Evolutionary conservation across 345 rosid genomes (phyloP).

Genomic region (Schrenkiella parvula): DNA sequence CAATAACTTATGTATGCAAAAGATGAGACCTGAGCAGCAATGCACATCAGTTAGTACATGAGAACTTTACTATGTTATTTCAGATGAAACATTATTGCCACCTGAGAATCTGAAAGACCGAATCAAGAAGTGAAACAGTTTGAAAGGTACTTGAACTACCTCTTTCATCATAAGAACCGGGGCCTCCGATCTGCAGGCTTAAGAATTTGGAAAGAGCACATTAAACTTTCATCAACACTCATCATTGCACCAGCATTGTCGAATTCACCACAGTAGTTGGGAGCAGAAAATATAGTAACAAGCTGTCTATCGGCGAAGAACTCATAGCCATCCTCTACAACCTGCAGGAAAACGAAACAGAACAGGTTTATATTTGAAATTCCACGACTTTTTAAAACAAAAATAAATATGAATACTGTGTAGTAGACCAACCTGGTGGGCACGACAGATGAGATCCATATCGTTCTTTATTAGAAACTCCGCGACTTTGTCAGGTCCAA

Average conservation of each 20-base stretch:
- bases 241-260: constrained; percentile 97
- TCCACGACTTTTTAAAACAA: neutral
- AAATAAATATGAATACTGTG: neutral
- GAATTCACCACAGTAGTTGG: constrained; percentile 95
- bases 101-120: neutral
- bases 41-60: neutral
- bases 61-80: neutral
- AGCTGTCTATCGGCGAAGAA: constrained; percentile 90
- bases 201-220: constrained; percentile 96
- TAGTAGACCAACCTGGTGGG: constrained; percentile 66
- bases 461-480: constrained; percentile 75
- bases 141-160: constrained; percentile 27
- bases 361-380: neutral
- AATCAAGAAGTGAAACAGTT: neutral
- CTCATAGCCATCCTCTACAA: constrained; percentile 95
- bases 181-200: constrained; percentile 72
- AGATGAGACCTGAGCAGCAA: neutral
- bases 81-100: neutral
- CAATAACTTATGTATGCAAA: neutral
- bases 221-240: constrained; percentile 94
- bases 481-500: constrained; percentile 75
- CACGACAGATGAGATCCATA: constrained; percentile 96
- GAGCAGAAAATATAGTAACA: constrained; percentile 93
- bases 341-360: constrained; percentile 33
- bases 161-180: constrained; percentile 49